Evolutionary conservation across 441 rosid species (phyloP).

Genomic region (Erodium moschatum): DNA sequence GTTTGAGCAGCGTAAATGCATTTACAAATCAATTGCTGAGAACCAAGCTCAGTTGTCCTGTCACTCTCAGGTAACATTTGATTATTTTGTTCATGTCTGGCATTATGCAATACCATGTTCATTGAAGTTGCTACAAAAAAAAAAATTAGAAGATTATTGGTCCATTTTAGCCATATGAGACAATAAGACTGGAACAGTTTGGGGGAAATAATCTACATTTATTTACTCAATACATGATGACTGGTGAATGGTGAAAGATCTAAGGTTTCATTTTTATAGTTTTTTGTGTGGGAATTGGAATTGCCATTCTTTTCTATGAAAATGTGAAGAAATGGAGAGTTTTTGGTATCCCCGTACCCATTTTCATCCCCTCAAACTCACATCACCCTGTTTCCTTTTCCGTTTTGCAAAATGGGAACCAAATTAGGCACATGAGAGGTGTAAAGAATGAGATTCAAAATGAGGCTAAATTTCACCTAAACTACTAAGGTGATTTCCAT

Average conservation of each 20-base stretch:
- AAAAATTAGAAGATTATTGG: conserved; percentile 5
- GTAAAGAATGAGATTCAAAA: not conserved
- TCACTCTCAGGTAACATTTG: conserved; percentile 32
- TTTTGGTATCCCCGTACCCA: not conserved
- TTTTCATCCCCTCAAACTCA: not conserved
- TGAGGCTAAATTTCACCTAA: not conserved
- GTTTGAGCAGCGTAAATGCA: conserved; percentile 53
- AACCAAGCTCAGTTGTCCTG: conserved; percentile 23
- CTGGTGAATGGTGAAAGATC: not conserved
- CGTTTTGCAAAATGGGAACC: not conserved
- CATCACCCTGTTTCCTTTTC: not conserved
- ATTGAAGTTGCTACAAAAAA: not conserved
- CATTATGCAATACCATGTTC: not conserved
- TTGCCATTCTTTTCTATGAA: not conserved
- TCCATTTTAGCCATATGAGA: not conserved
- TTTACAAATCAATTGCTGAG: conserved; percentile 45
- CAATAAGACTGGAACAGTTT: not conserved
- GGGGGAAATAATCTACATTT: not conserved
- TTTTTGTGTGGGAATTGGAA: not conserved
- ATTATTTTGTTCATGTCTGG: not conserved
- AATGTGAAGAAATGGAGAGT: not conserved
- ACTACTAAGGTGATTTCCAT: not conserved
- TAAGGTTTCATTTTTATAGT: not conserved
- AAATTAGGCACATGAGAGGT: not conserved
- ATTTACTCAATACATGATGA: not conserved